Evolutionary conservation across 352 stramenopile species (phyloP).

Genomic region (Elongisporangium undulatum): DNA sequence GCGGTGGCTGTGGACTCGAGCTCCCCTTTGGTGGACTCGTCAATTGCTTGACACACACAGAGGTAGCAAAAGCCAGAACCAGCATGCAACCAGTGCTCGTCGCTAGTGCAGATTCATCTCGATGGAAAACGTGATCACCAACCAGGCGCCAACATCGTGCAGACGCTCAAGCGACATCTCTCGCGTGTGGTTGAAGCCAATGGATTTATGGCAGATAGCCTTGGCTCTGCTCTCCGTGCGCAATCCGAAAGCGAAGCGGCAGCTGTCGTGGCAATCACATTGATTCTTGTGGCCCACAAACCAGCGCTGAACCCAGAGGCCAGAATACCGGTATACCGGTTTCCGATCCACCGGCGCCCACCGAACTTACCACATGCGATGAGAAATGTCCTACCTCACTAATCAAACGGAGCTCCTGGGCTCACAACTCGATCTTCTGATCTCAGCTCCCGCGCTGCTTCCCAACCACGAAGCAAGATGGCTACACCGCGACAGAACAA

Average conservation of each 20-base stretch:
- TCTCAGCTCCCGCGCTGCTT: neutral
- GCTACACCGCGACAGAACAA: constrained; percentile 15
- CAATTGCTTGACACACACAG: too few species aligned
- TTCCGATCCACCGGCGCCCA: neutral
- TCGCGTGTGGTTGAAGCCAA: neutral
- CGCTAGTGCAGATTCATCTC: too few species aligned
- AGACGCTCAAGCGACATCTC: too few species aligned
- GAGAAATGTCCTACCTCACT: neutral
- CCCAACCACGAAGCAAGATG: neutral
- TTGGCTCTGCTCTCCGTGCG: neutral
- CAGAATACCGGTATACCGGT: neutral
- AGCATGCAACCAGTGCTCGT: too few species aligned
- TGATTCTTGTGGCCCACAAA: too few species aligned
- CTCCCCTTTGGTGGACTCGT: too few species aligned
- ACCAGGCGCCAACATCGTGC: too few species aligned
- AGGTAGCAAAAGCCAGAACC: too few species aligned
- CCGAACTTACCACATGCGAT: neutral
- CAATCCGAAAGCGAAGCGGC: neutral
- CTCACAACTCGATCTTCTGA: neutral
- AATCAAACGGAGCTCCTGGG: neutral
- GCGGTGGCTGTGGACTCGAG: too few species aligned
- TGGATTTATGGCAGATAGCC: neutral
- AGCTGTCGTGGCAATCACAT: too few species aligned
- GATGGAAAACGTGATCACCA: too few species aligned
- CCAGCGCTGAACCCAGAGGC: too few species aligned